Base-by-base conservation (phyloP, 2,329 filamentous ascomycete genomes). In the Epichloe festucae region DNA sequence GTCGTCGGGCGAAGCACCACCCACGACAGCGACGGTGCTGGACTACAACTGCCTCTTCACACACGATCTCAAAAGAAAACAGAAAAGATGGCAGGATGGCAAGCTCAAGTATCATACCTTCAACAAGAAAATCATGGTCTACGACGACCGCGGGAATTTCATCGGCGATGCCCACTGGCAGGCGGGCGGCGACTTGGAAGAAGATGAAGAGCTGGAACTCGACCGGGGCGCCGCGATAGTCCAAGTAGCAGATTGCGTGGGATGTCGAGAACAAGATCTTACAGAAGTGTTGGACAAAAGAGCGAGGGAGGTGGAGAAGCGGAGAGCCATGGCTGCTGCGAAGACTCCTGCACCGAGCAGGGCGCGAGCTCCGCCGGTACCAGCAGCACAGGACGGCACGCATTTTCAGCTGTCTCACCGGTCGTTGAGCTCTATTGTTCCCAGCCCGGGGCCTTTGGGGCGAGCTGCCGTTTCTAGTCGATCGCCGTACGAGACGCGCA, bases 71-170 rank as follows among this genome's bases (percentile, higher is more conserved):
- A 81, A 82, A 49, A 82, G 87, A 52, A 96, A 96, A 70, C 83
- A 88, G 59, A 96, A 96, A 65, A 76, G 87, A 54, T 96, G 90
- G 90, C 88, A 95, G 62, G 90, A 96, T 82, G 90, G 91, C 38
- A 82, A 82, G 49, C 78, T 96, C 55, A 86, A 85, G 57, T 95
- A 85, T 57, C 90, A 96, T 63, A 85, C 86, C 0, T 95, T 95
- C 77, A 96, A 96, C 70, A 87, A 83, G 63, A 82, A 88, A 4
- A 73, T 93, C 54, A 94, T 96, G 87, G 87, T 94, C 6, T 91
- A 93, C 60, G 89, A 95, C 65, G 82, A 87, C 46, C 73, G 79
- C 2, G 81, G 86, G 0, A 88, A 90, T 63, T 88, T 84, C 57
- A 77, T 96, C 31, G 90, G 89, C 3, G 90, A 95, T 64, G 80